Base-by-base conservation (phyloP, 2,329 filamentous ascomycete genomes). In the Microsporum canis region DNA sequence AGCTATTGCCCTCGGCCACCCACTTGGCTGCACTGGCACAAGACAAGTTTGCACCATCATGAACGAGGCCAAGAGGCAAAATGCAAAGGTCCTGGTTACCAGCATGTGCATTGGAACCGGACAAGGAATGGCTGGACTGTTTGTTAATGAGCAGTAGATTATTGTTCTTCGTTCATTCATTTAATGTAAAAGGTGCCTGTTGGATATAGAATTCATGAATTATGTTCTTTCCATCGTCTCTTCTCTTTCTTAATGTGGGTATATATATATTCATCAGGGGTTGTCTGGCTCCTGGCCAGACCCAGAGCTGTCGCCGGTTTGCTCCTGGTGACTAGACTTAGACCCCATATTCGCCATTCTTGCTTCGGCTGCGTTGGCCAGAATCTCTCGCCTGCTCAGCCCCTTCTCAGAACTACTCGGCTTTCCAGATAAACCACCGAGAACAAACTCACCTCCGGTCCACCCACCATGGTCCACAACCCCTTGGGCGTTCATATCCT, bases 1-100 rank as follows among this genome's bases (percentile, higher is more conserved):
- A 38, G 92, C 92, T 1, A 96, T 96, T 73, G 92, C 92, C 5
- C 76, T 96, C 36, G 92, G 92, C 1, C 92, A 96, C 73, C 92
- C 92, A 1, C 80, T 96, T 2, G 92, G 92, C 10, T 91, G 91
- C 3, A 96, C 92, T 1, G 90, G 90, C 14, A 90, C 88, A 14
- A 80, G 92, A 65, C 88, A 96, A 82, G 90, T 97, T 66, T 90
- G 94, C 63, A 97, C 94, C 0, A 88, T 92, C 23, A 74, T 96
- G 71, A 91, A 88, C 70, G 91, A 96, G 81, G 85, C 86, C 68
- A 82, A 89, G 70, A 83, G 89, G 71, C 85, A 85, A 64, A 89
- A 90, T 81, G 92, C 92, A 83, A 95, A 91, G 88, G 80, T 96
- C 66, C 75, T 96, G 64, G 77, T 97, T 70, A 96, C 90, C 23